phyloP scores from a whole-genome alignment of 345 rosid genomes.

The Microcos paniculata region DNA sequence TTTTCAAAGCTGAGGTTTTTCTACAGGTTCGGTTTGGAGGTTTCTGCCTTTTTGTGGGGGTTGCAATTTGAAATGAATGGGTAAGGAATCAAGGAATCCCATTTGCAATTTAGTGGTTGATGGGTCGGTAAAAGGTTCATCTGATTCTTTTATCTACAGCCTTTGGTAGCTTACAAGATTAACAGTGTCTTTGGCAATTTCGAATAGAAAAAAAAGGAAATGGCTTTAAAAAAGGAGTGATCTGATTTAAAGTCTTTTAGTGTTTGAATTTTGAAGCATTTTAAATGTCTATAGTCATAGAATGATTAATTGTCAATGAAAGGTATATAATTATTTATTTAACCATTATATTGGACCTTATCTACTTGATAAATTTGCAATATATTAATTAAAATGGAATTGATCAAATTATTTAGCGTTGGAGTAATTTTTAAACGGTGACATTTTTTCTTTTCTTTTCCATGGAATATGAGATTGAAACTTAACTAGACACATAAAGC shows the following conservation, averaged over 20 bases:
- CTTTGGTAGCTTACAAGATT: not conserved
- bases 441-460: no score
- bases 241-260: not conserved
- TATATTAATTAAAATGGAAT: no score
- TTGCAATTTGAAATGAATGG: not conserved
- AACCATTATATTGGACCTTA: no score
- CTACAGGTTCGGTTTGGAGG: not conserved
- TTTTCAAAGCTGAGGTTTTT: not conserved
- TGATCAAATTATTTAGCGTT: no score
- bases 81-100: not conserved
- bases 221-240: not conserved
- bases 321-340: no score
- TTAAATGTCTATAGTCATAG: no score
- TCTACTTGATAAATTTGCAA: no score
- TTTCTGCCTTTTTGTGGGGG: not conserved
- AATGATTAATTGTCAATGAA: no score
- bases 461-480: no score
- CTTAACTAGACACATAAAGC: no score
- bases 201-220: not conserved
- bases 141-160: not conserved
- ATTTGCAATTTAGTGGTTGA: not conserved
- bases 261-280: not conserved
- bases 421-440: no score
- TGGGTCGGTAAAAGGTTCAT: not conserved
- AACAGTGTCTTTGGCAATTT: not conserved